Evolutionary conservation across 352 stramenopile genomes (phyloP).

Genomic region (Globisporangium perplexum): DNA sequence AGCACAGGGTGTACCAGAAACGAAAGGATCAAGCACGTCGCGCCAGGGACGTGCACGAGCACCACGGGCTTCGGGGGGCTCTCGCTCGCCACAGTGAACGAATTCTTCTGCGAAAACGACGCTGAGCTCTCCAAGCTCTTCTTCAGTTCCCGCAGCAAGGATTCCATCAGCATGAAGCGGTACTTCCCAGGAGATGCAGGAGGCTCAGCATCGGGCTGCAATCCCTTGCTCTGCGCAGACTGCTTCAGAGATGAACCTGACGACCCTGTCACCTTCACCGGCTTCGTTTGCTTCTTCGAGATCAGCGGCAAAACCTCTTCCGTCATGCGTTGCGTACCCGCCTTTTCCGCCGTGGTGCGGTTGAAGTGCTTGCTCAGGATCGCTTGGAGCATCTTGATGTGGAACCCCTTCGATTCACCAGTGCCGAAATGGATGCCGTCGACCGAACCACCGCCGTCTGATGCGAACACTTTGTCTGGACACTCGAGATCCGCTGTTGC

Average conservation of each 20-base stretch:
- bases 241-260: constrained; percentile 15
- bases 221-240: constrained; percentile 22
- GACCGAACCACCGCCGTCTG: constrained; percentile 17
- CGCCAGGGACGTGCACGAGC: constrained; percentile 51
- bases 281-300: constrained; percentile 35
- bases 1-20: constrained; percentile 73
- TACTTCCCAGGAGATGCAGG: constrained; percentile 35
- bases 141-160: constrained; percentile 48
- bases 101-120: constrained; percentile 36
- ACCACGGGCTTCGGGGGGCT: constrained; percentile 58
- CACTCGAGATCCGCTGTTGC: constrained; percentile 47
- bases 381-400: constrained; percentile 33
- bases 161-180: constrained; percentile 58
- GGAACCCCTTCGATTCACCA: constrained; percentile 8
- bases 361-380: constrained; percentile 60
- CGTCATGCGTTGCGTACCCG: constrained; percentile 14
- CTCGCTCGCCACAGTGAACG: constrained; percentile 63
- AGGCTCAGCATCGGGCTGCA: constrained; percentile 24
- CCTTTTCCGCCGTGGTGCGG: constrained; percentile 11
- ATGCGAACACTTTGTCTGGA: constrained; percentile 27
- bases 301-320: constrained; percentile 16
- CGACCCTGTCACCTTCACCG: constrained; percentile 14
- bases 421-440: constrained; percentile 5
- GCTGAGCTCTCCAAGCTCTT: constrained; percentile 40
- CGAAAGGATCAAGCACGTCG: constrained; percentile 68